Base-by-base conservation (phyloP, 306 rosid genomes). In the Ceratonia siliqua region DNA sequence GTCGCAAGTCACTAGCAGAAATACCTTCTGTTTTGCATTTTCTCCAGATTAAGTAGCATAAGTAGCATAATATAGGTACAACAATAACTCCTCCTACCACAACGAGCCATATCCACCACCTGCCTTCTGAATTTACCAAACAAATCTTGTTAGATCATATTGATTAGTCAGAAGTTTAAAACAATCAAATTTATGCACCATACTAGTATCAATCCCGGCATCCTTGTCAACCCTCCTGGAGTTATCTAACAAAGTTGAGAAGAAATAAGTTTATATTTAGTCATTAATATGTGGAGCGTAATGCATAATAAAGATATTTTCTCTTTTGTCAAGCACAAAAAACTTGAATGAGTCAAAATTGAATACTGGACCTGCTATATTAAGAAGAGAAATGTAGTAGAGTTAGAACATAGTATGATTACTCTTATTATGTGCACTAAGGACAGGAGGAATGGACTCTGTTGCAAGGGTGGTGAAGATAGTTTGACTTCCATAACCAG, bases 371-470 rank as follows among this genome's bases (percentile, higher is more conserved):
- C 62, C n/a, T 55, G 2, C 4, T 55, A 25, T 55, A 25, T 12
- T 25, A 24, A 12, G 18, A 11, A 2, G 36, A 55, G 17, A 55
- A 55, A 49, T 49, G 20, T 49, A n/a, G n/a, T n/a, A n/a, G n/a
- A n/a, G n/a, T n/a, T n/a, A n/a, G n/a, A n/a, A n/a, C n/a, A 18
- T 22, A 53, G 14, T 15, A 45, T 45, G 52, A 45, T 45, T 49
- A 18, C 53, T 68, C 2, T 1, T 48, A 2, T 63, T 5, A 41
- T 27, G 38, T 32, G 27, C 35, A 79, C 75, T 42, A 64, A 87
- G 89, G n/a, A n/a, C 88, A 52, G 79, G 39, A 71, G 86, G 85
- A 69, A 50, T 72, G 17, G 75, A 55, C n/a, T 33, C 54, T 0
- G 77, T 20, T 27, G 62, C 25, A 38, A 82, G 74, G 11, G 48